A percentile compares a stretch with the other conserved stretches of the same genome.
These are phyloP conservation scores for Geum urbanum DNA, from an alignment of 306 rosid genomes.

Conservation along the genomic window DNA sequence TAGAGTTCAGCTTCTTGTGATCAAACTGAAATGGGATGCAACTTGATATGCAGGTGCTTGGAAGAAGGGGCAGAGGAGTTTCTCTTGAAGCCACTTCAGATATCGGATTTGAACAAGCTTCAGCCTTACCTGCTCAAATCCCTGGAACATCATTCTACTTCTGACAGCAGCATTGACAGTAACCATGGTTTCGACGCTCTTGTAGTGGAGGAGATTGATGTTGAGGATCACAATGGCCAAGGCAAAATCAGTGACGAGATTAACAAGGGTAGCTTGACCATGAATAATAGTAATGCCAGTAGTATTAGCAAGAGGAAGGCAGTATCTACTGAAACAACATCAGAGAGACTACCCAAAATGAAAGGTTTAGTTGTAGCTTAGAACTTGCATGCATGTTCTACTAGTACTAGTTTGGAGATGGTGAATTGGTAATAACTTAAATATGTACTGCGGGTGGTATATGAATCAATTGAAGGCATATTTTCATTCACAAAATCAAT, in stretches of 20 bases:
- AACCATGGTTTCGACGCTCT: neutral
- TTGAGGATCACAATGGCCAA: neutral
- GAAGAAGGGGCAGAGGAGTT: conserved; percentile 94
- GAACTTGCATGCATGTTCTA: neutral
- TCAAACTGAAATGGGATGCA: neutral
- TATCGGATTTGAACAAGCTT: conserved; percentile 78
- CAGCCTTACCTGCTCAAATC: conserved; percentile 59
- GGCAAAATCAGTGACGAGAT: neutral
- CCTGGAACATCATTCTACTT: conserved; percentile 20
- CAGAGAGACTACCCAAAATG: conserved; percentile 63
- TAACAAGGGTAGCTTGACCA: neutral
- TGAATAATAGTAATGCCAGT: conserved; percentile 14
- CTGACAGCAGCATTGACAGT: conserved; percentile 22
- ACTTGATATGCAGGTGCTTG: conserved; percentile 57
- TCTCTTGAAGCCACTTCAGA: conserved; percentile 79
- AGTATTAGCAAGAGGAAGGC: conserved; percentile 53
- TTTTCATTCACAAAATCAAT: neutral
- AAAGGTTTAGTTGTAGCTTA: conserved; percentile 40
- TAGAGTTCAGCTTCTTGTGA: no score
- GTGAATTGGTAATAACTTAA: neutral
- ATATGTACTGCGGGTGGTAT: neutral
- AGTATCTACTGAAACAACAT: conserved; percentile 46
- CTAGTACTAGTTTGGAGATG: neutral
- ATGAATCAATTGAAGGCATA: neutral
- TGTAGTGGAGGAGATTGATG: neutral